Conservation (phyloP, 2,329 filamentous ascomycete genomes). For the Cytospora piceicola region DNA sequence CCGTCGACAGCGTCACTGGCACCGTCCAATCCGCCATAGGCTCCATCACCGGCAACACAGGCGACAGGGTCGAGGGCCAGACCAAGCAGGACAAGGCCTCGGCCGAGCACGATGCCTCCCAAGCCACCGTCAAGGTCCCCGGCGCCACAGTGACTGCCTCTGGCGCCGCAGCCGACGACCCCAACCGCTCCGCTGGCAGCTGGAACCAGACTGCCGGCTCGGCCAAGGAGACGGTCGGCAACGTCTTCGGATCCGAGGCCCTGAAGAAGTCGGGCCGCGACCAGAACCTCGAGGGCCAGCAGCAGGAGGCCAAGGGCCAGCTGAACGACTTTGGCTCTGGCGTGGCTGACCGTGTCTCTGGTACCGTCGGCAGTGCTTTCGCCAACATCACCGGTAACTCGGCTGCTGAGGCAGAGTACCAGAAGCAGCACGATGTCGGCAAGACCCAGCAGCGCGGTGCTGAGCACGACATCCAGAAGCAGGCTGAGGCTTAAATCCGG, state of each 20-base stretch:
- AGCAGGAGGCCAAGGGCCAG: slow-evolving; percentile 82
- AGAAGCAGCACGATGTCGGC: slow-evolving; percentile 75
- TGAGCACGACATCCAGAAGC: slow-evolving; percentile 79
- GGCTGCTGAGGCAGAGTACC: slow-evolving; percentile 65
- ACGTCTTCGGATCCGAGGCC: slow-evolving; percentile 73
- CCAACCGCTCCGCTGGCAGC: slow-evolving; percentile 70
- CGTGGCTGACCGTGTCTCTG: slow-evolving; percentile 66
- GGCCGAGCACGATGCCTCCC: slow-evolving; percentile 72
- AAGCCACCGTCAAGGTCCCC: slow-evolving; percentile 75
- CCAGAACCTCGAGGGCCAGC: slow-evolving; percentile 81
- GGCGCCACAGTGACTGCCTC: slow-evolving; percentile 72
- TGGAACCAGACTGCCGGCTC: slow-evolving; percentile 92
- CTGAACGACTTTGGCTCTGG: slow-evolving; percentile 74
- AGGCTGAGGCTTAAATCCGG: slow-evolving; percentile 53
- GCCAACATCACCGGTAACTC: slow-evolving; percentile 75
- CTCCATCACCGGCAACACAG: slow-evolving; percentile 70
- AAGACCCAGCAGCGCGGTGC: slow-evolving; percentile 81
- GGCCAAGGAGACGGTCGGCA: slow-evolving; percentile 80
- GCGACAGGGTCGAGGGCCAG: slow-evolving; percentile 68
- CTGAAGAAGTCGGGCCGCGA: slow-evolving; percentile 74
- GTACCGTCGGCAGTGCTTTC: slow-evolving; percentile 71
- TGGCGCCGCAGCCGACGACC: slow-evolving; percentile 71
- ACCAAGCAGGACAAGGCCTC: slow-evolving; percentile 67
- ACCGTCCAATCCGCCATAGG: slow-evolving; percentile 74
- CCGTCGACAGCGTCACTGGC: slow-evolving; percentile 73